Conservation (phyloP, 2,329 filamentous ascomycete genomes). For the Thermothelomyces thermophilus region DNA sequence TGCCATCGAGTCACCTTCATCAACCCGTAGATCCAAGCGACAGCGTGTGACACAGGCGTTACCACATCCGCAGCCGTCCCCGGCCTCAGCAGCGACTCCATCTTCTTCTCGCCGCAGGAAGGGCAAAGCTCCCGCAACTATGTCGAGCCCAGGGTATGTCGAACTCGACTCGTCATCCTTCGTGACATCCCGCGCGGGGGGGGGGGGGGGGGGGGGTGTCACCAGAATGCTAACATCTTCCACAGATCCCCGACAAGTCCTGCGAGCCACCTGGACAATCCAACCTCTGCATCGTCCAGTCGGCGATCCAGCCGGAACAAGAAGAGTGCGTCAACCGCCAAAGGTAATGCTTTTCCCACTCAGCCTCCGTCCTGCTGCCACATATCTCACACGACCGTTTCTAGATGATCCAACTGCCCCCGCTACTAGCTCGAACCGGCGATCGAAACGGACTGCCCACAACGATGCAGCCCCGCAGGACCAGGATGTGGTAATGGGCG, state of each 20-base stretch:
- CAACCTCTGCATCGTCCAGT: slow-evolving; percentile 57
- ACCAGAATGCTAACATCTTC: too few species aligned
- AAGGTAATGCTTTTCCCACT: slow-evolving; percentile 31
- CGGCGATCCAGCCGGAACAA: slow-evolving; percentile 68
- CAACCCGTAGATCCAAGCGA: slow-evolving; percentile 61
- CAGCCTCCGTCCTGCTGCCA: background rate
- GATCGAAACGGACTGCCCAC: slow-evolving; percentile 50
- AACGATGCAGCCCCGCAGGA: slow-evolving; percentile 46
- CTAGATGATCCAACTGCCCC: slow-evolving; percentile 33
- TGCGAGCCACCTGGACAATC: slow-evolving; percentile 54
- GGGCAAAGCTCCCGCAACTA: slow-evolving; percentile 55
- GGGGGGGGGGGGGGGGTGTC: too few species aligned
- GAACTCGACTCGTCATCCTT: background rate
- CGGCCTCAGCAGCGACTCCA: slow-evolving; percentile 31
- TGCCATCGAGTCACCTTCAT: slow-evolving; percentile 27
- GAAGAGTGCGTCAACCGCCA: slow-evolving; percentile 47
- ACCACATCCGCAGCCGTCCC: slow-evolving; percentile 30
- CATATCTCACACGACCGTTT: slow-evolving; percentile 18
- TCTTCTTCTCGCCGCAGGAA: slow-evolving; percentile 46
- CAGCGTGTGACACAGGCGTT: slow-evolving; percentile 54
- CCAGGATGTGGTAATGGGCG: slow-evolving; percentile 65
- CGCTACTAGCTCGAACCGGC: slow-evolving; percentile 35
- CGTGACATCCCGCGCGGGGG: too few species aligned
- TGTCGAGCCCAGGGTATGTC: slow-evolving; percentile 67
- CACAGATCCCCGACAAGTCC: slow-evolving; percentile 41